Base-by-base conservation (phyloP, 2,329 filamentous ascomycete species). In the Phialophora expanda region DNA sequence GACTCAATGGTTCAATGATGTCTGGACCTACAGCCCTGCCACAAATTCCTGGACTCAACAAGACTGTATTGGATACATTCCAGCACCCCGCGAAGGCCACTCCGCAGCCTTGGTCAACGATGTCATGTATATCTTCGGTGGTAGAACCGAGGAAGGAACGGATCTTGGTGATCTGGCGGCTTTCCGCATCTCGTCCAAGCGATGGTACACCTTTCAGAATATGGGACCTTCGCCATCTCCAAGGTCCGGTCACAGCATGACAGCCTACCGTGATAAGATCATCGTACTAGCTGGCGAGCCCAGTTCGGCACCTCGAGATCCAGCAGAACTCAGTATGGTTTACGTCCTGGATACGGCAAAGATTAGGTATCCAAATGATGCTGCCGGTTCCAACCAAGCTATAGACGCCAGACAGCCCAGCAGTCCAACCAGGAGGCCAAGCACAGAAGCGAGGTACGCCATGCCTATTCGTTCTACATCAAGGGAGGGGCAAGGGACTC, bases 201-300 rank as follows among this genome's bases (percentile, higher is more conserved):
- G 95, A 66, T 99, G 95, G 95, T 99, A 98, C 77, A 99, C 95
- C 41, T 99, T 99, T 79, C 95, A 99, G 75, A 99, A 99, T 75
- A 99, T 99, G 95, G 95, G 95, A 0, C 93, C 93, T 2, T 96
- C 93, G 0, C 95, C 95, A 0, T 97, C 93, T 2, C 89, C 95
- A 34, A 86, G 95, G 66, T 98, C 94, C 17, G 95, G 95, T 1
- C 95, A 99, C 77, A 97, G 93, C 77, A 98, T 99, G 95, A 98
- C 95, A 1, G 89, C 93, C 1, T 92, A 94, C 69, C 92, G 92
- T 32, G 97, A 97, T 77, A 91, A 93, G 66, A 89, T 99, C 69
- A 89, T 98, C 56, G 92, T 98, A 48, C 84, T 98, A 34, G 96
- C 92, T 44, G 95, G 95, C 70, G 96, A 99, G 78, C 95, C 95